A percentile compares a stretch with the other conserved stretches of the same genome.
phyloP scores from a whole-genome alignment of 768 basidiomycete species.

The Leccinellum albellum region DNA sequence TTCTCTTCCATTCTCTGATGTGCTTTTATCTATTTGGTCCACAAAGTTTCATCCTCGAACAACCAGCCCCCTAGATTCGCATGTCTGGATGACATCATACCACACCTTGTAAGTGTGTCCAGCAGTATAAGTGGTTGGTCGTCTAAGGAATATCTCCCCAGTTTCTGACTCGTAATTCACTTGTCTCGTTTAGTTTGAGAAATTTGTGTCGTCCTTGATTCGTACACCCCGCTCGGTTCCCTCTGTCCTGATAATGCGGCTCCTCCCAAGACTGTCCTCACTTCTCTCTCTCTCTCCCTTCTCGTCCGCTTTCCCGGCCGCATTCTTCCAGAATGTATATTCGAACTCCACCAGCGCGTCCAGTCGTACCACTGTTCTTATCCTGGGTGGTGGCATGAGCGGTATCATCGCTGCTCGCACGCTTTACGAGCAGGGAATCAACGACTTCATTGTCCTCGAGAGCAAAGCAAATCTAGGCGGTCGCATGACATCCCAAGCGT shows the following conservation, averaged over 20 bases:
- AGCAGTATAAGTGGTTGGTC: no score
- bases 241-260: conserved; percentile 16
- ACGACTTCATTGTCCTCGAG: conserved; percentile 59
- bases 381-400: conserved; percentile 64
- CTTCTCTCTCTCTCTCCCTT: conserved; percentile 1
- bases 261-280: neutral
- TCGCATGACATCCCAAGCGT: conserved; percentile 46
- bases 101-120: no score
- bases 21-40: no score
- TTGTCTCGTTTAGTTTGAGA: no score
- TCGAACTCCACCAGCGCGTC: neutral
- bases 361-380: conserved; percentile 41
- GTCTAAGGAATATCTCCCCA: no score
- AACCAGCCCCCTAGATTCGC: no score
- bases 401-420: conserved; percentile 64
- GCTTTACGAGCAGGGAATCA: conserved; percentile 48
- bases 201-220: no score
- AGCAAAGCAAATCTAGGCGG: conserved; percentile 60
- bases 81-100: no score
- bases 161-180: no score
- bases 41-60: no score
- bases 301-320: neutral
- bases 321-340: conserved; percentile 2
- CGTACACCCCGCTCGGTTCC: no score
- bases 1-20: no score